Evolutionary conservation across 495 filamentous ascomycete genomes (phyloP).

Genomic region (Staphylotrichum longicolle): DNA sequence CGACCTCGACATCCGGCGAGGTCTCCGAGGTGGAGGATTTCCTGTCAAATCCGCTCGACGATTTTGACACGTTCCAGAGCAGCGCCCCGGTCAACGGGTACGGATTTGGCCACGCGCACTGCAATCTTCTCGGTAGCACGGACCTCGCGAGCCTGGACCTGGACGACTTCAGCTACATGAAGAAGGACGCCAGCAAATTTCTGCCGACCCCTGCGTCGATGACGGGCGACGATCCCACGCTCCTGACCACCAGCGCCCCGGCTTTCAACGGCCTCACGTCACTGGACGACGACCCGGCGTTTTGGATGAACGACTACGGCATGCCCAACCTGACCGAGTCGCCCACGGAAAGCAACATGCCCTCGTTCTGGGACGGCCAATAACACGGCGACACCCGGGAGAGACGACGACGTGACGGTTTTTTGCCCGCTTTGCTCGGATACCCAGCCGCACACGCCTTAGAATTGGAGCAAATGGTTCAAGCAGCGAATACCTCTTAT

Average conservation of each 20-base stretch:
- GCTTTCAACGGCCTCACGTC: constrained; percentile 26
- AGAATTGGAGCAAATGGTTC: constrained; percentile 6
- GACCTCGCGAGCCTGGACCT: constrained; percentile 60
- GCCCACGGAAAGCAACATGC: constrained; percentile 31
- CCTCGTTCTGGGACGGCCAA: constrained; percentile 35
- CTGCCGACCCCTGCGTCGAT: constrained; percentile 38
- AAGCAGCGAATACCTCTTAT: constrained; percentile 4
- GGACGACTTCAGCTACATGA: constrained; percentile 53
- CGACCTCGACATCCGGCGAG: constrained; percentile 72
- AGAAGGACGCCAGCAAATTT: constrained; percentile 50
- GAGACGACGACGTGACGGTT: constrained; percentile 12
- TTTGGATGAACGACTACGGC: constrained; percentile 34
- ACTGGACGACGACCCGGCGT: constrained; percentile 36
- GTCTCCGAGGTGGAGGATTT: constrained; percentile 72
- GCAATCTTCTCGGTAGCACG: constrained; percentile 48
- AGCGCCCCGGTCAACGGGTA: constrained; percentile 47
- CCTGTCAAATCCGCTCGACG: constrained; percentile 54
- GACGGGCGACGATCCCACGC: constrained; percentile 36
- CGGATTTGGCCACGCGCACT: constrained; percentile 52
- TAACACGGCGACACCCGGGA: constrained; percentile 17
- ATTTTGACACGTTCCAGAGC: constrained; percentile 53
- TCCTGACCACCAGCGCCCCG: constrained; percentile 23
- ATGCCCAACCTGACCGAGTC: constrained; percentile 34
- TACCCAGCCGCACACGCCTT: constrained; percentile 3
- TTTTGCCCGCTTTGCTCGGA: constrained; percentile 13